Evolutionary conservation across 2,329 filamentous ascomycete genomes (phyloP), one percentile per base, ranked within the genome.

Genomic region (Ophiostoma triangulosporum): DNA sequence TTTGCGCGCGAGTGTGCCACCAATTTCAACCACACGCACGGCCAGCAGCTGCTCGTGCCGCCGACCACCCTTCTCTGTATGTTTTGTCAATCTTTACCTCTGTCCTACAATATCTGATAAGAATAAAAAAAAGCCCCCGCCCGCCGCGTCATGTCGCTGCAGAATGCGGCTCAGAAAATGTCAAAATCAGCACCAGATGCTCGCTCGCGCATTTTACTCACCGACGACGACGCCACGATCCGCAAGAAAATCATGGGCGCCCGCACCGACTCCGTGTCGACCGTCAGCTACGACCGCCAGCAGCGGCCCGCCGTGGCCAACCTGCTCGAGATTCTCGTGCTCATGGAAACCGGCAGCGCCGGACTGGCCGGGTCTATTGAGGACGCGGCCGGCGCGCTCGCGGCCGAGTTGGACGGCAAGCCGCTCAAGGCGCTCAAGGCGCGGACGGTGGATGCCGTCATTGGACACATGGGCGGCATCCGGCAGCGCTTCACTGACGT

Each of bases 111-210:
- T n/a, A n/a, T n/a, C n/a, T n/a, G n/a, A n/a, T n/a, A n/a, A n/a
- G n/a, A n/a, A n/a, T n/a, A n/a, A n/a, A n/a, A 54, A n/a, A 45
- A 35, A 88, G 84, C 84, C n/a, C 83, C 86, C 4, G 80, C 86
- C 2, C 87, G 85, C 62, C 81, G 91, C 57, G 77, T 98, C 57
- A 97, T 96, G 90, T 95, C 89, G 17, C 78, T 98, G 22, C 81
- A 78, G 51, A 73, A 87, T 11, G 91, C 93, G 0, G 70, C 67
- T 0, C 73, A 78, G 51, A 98, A 98, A 66, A 98, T 98, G 93
- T 95, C 89, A 54, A 98, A 98, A 68, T 95, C 89, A 0, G 77
- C 88, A 61, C 64, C 74, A 0, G 79, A 86, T 60, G 73, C 77
- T 3, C 78, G 77, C 50, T 94, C 88, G 7, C 78, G 88, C 17